A percentile compares a stretch with the other conserved stretches of the same genome.
These are phyloP conservation scores for Acorus gramineus DNA, from an alignment of 106 monocot genomes.

Conservation along the genomic window DNA sequence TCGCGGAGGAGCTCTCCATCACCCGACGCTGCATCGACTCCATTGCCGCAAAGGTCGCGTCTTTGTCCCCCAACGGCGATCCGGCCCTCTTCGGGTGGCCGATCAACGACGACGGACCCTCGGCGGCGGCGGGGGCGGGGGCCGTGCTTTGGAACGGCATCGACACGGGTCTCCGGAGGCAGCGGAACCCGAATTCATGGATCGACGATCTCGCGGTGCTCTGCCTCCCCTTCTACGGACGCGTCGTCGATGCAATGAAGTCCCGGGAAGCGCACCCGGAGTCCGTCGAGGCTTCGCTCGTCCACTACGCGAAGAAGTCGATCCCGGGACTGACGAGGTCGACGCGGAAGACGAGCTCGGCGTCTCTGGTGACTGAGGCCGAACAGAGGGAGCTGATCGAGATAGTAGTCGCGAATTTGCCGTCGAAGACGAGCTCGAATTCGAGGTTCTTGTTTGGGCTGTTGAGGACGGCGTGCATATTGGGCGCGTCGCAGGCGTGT, in stretches of 20 bases:
- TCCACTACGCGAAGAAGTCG: constrained; percentile 63
- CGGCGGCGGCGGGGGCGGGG: constrained; percentile 4
- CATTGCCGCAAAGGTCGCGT: constrained; percentile 27
- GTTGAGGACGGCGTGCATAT: constrained; percentile 57
- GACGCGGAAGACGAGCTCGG: constrained; percentile 25
- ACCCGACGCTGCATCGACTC: constrained; percentile 48
- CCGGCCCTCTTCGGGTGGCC: constrained; percentile 70
- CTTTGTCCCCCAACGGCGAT: constrained; percentile 19
- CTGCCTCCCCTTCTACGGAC: constrained; percentile 67
- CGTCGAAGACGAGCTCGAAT: constrained; percentile 34
- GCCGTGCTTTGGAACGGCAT: constrained; percentile 33
- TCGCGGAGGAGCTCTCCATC: constrained; percentile 58
- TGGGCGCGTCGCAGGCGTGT: constrained; percentile 39
- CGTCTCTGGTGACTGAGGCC: constrained; percentile 19
- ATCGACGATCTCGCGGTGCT: constrained; percentile 59
- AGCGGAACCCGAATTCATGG: constrained; percentile 30
- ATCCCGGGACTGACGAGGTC: constrained; percentile 80
- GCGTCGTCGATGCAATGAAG: constrained; percentile 63
- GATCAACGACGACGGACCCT: constrained; percentile 26
- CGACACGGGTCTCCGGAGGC: constrained; percentile 21
- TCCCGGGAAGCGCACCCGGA: constrained; percentile 34
- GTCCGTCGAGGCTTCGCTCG: constrained; percentile 53
- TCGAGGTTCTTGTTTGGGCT: constrained; percentile 59
- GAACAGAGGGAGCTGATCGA: constrained; percentile 72
- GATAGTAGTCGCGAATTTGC: constrained; percentile 54